Percentiles rank a stretch among this genome's conserved stretches.
These are phyloP conservation scores for Durio zibethinus DNA, from an alignment of 345 rosid species.

Conservation along the genomic window DNA sequence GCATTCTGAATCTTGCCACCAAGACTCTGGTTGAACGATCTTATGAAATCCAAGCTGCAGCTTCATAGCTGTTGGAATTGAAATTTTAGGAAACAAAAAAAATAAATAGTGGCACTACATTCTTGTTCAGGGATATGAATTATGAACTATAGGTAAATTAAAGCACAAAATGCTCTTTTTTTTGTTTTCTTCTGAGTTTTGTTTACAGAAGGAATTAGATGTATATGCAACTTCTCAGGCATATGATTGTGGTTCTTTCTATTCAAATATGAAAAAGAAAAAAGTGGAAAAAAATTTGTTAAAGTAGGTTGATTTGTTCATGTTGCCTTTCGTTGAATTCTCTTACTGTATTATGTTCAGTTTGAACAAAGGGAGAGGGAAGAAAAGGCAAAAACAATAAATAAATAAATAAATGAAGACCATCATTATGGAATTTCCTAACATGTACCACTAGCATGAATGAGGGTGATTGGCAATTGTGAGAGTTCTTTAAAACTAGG, in stretches of 20 bases:
- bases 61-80: not conserved
- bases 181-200: not conserved
- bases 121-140: slow-evolving; percentile 10
- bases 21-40: not conserved
- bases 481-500: too few species aligned
- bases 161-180: not conserved
- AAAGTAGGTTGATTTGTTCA: not conserved
- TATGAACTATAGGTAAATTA: not conserved
- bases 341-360: not conserved
- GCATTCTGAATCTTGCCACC: not conserved
- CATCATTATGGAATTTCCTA: too few species aligned
- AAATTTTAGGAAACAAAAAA: not conserved
- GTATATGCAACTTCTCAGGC: slow-evolving; percentile 2
- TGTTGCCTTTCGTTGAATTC: not conserved
- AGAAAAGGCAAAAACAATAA: not conserved
- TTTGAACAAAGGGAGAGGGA: not conserved
- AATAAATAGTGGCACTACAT: not conserved
- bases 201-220: not conserved
- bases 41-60: not conserved
- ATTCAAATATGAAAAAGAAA: not conserved
- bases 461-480: too few species aligned
- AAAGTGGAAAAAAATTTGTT: not conserved
- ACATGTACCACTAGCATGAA: too few species aligned
- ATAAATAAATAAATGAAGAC: not conserved
- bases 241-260: slow-evolving; percentile 3